A percentile compares a stretch with the other conserved stretches of the same genome.
Evolutionary conservation across 2,329 filamentous ascomycete genomes (phyloP).

Genomic region (Hypoxylon sp.): DNA sequence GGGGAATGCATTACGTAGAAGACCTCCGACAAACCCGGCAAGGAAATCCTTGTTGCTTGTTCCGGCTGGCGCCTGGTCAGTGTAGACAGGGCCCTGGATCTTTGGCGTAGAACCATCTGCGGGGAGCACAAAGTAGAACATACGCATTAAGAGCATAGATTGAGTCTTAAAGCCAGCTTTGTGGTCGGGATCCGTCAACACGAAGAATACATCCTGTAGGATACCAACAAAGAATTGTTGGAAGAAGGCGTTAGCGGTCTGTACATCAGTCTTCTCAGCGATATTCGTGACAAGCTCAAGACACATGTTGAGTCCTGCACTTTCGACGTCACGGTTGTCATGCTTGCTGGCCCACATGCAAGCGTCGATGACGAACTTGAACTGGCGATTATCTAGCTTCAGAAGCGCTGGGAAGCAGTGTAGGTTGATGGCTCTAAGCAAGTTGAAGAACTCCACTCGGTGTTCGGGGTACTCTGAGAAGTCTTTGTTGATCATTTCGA

Average conservation of each 20-base stretch:
- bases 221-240: conserved; percentile 97
- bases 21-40: conserved; percentile 84
- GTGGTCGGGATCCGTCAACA: conserved; percentile 96
- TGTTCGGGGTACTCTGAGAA: conserved; percentile 99
- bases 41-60: conserved; percentile 94
- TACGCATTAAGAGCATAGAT: conserved; percentile 90
- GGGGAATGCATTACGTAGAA: conserved; percentile 90
- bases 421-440: conserved; percentile 94
- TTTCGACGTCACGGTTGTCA: conserved; percentile 97
- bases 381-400: conserved; percentile 94
- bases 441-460: conserved; percentile 99
- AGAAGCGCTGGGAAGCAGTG: conserved; percentile 96
- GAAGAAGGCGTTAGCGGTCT: conserved; percentile 95
- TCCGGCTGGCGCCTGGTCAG: conserved; percentile 84
- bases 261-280: conserved; percentile 86
- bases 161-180: conserved; percentile 99
- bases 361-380: conserved; percentile 99
- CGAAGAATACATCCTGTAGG: conserved; percentile 97
- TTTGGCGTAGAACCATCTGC: conserved; percentile 78
- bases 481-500: conserved; percentile 99
- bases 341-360: conserved; percentile 99
- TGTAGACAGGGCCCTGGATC: conserved; percentile 93
- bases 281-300: conserved; percentile 98
- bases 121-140: conserved; percentile 94
- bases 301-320: conserved; percentile 97